phyloP scores from a whole-genome alignment of 176 grass and related monocot species.

The Carex parvula region DNA sequence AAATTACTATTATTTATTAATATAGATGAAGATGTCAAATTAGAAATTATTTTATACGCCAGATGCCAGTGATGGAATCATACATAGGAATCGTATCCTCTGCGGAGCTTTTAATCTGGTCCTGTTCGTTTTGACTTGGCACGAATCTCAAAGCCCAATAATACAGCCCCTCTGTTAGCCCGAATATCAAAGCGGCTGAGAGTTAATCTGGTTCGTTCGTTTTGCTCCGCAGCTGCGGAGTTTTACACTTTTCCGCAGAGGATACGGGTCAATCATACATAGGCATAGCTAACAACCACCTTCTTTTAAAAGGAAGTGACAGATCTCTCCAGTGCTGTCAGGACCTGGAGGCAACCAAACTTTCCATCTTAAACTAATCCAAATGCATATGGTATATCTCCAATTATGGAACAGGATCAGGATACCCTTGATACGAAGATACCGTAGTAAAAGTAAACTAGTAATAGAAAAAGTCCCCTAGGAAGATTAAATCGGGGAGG shows the following conservation, averaged over 20 bases:
- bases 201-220: no score
- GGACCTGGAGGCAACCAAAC: neutral
- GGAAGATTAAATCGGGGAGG: neutral
- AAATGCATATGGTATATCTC: neutral
- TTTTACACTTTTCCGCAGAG: no score
- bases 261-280: no score
- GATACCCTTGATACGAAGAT: neutral
- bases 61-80: neutral
- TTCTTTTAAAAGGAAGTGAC: neutral
- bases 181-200: no score
- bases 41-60: neutral
- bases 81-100: no score
- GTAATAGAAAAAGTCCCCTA: neutral
- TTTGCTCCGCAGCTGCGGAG: no score
- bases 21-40: neutral
- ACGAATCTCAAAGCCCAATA: no score
- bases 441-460: neutral
- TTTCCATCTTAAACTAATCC: neutral
- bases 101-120: no score
- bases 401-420: constrained; percentile 4
- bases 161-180: no score
- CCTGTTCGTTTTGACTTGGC: no score
- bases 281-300: neutral
- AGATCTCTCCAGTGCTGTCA: neutral
- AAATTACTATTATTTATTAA: neutral